Conservation (phyloP, 306 rosid genomes). For the Glycyrrhiza uralensis region DNA sequence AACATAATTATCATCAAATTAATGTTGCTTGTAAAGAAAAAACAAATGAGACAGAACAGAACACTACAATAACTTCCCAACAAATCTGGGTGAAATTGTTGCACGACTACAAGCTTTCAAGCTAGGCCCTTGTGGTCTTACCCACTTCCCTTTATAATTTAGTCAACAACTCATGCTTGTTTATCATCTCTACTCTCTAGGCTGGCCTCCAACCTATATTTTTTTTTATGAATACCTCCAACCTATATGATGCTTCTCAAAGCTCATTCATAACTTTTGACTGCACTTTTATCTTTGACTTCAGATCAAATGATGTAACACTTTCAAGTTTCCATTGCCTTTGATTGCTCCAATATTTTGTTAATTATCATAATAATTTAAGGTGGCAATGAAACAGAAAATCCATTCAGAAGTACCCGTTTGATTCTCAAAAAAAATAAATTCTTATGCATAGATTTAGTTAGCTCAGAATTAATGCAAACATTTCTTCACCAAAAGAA, state of each 20-base stretch:
- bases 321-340: not conserved
- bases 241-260: not conserved
- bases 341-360: not conserved
- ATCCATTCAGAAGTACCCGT: not conserved
- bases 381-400: not conserved
- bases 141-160: conserved; percentile 17
- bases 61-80: not conserved
- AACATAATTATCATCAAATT: too few relatives aligned
- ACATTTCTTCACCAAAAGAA: not conserved
- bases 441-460: not conserved
- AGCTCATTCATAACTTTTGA: conserved; percentile 25
- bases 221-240: too few relatives aligned
- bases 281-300: conserved; percentile 11
- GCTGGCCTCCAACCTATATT: not conserved
- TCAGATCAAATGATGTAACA: not conserved
- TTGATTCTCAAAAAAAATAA: not conserved
- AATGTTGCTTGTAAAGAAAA: not conserved
- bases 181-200: conserved; percentile 20
- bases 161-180: conserved; percentile 7
- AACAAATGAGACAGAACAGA: conserved; percentile 6
- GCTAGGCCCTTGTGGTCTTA: not conserved
- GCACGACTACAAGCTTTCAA: conserved; percentile 15
- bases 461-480: not conserved
- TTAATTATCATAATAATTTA: not conserved
- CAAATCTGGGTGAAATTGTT: conserved; percentile 29